Evolutionary conservation across 2,329 filamentous ascomycete species (phyloP).

Genomic region (Colletotrichum sp.): DNA sequence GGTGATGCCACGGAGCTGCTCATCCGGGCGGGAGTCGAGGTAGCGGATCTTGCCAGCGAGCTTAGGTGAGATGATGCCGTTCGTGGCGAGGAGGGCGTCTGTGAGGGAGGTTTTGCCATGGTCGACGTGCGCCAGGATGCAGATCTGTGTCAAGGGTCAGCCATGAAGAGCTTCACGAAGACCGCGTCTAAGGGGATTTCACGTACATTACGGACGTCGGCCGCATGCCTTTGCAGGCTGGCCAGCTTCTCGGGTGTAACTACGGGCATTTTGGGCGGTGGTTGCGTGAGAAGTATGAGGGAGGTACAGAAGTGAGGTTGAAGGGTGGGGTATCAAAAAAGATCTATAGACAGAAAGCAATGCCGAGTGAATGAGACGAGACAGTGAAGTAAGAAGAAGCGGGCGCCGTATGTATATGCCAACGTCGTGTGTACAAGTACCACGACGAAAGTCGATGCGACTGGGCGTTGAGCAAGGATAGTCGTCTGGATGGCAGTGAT

Average conservation of each 20-base stretch:
- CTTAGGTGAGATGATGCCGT: conserved; percentile 98
- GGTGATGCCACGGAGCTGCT: conserved; percentile 96
- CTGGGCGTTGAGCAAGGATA: neutral
- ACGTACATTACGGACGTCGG: conserved; percentile 87
- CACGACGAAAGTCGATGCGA: neutral
- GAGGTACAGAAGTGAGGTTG: neutral
- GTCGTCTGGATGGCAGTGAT: neutral
- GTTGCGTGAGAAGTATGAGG: neutral
- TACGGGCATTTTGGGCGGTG: conserved; percentile 74
- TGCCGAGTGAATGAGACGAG: neutral
- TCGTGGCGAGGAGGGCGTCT: conserved; percentile 94
- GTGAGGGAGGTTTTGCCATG: conserved; percentile 98
- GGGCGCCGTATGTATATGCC: neutral
- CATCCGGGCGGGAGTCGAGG: conserved; percentile 93
- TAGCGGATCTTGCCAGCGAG: conserved; percentile 98
- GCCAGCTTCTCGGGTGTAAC: conserved; percentile 91
- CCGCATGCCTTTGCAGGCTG: conserved; percentile 83
- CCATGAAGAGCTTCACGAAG: conserved; percentile 10
- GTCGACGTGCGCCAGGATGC: conserved; percentile 95
- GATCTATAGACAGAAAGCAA: conserved; percentile 15
- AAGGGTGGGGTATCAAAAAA: neutral
- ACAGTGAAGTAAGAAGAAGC: neutral
- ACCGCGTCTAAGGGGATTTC: neutral
- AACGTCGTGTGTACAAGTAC: neutral
- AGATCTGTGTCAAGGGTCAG: conserved; percentile 65